phyloP scores from a whole-genome alignment of 2,329 filamentous ascomycete species.

The Fusarium pseudograminearum region DNA sequence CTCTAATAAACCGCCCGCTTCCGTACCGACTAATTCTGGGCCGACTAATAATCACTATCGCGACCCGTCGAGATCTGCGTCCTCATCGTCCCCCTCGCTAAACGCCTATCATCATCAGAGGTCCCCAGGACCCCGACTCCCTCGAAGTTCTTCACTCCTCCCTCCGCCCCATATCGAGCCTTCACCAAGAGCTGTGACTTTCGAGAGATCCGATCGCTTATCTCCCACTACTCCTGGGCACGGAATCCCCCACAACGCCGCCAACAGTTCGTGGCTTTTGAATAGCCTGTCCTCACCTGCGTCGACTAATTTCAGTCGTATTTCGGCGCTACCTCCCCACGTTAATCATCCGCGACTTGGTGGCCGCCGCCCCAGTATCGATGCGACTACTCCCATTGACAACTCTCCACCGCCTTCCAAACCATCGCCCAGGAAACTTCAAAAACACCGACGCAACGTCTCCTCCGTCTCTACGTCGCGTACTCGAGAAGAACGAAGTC shows the following conservation, averaged over 20 bases:
- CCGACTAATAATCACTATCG: slow-evolving; percentile 31
- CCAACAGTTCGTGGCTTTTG: slow-evolving; percentile 61
- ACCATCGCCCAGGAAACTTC: slow-evolving; percentile 54
- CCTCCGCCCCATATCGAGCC: slow-evolving; percentile 53
- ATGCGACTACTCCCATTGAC: slow-evolving; percentile 53
- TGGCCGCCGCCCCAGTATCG: slow-evolving; percentile 60
- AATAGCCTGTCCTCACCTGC: slow-evolving; percentile 68
- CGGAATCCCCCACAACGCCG: slow-evolving; percentile 49
- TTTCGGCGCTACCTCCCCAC: slow-evolving; percentile 52
- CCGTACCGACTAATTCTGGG: slow-evolving; percentile 39
- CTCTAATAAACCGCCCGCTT: slow-evolving; percentile 20
- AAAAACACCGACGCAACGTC: slow-evolving; percentile 53
- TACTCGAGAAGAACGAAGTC: slow-evolving; percentile 27
- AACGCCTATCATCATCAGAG: slow-evolving; percentile 46
- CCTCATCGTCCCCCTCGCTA: slow-evolving; percentile 36
- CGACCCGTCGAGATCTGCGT: slow-evolving; percentile 35
- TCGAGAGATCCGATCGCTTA: slow-evolving; percentile 36
- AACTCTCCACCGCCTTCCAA: slow-evolving; percentile 49
- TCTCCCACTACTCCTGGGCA: slow-evolving; percentile 30
- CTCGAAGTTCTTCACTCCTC: slow-evolving; percentile 60
- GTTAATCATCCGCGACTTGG: slow-evolving; percentile 52
- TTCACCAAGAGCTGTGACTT: slow-evolving; percentile 35
- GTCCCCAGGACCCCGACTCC: slow-evolving; percentile 51
- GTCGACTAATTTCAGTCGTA: slow-evolving; percentile 56
- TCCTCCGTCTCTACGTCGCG: slow-evolving; percentile 31